Evolutionary conservation across 306 rosid genomes (phyloP), one percentile per base, ranked within the genome.

Genomic region (Mimosa pudica): DNA sequence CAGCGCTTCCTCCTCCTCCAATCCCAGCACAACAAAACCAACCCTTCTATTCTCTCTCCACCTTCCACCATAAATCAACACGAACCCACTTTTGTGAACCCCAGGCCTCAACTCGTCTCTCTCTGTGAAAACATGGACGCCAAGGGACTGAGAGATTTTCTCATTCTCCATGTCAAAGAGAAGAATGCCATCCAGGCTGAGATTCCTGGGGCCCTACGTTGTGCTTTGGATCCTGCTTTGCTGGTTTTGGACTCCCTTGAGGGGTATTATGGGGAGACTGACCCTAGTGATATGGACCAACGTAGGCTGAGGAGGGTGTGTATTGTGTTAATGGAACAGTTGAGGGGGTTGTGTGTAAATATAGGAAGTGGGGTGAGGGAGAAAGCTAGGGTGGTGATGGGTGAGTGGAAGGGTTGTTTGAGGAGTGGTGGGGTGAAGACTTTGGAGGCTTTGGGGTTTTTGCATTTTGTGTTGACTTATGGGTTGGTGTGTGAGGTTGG

Each of bases 81-180:
- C 30, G 30, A 24, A 24, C 30, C 30, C 30, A 24, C 30, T 32
- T 63, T 24, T 16, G 76, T 75, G 10, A 11, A 69, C 62, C 87
- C 90, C 52, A 72, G 86, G 75, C 67, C 83, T 1, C 85, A 82
- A 20, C 70, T 94, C 85, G 71, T 41, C 52, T 75, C 70, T 1
- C 70, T 89, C n/a, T 94, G 94, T 60, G 88, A 81, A 86, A 71
- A 45, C 16, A 91, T 84, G 90, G 90, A 92, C 71, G 92, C 90
- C 8, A 80, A 72, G 48, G 98, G 90, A 75, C 65, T 94, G 86
- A 84, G 90, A 76, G 81, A 75, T 66, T 94, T 82, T 52, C 20
- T 94, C 10, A 79, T 10, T 49, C 85, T 84, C 11, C 51, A 85
- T 41, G 18, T 81, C 4, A 85, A 54, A 30, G 91, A 89, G 10